These are phyloP conservation scores for Phytomonas sp. DNA, from an alignment of 208 protist genomes.

Conservation along the genomic window DNA sequence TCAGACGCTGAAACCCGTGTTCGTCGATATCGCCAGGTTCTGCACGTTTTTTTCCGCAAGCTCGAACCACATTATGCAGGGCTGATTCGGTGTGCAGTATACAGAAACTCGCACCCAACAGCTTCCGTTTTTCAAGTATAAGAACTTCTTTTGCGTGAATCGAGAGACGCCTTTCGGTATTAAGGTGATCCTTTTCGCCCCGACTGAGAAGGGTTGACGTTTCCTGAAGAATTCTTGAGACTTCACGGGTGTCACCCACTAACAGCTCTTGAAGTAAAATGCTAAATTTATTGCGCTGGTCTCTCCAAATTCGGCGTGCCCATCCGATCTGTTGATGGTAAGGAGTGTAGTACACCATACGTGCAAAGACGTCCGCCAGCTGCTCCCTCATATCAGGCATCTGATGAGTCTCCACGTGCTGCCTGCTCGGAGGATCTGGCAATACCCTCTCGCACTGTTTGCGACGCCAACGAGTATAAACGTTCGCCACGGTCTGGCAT, in stretches of 20 bases:
- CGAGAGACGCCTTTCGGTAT: not conserved
- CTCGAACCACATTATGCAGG: conserved; percentile 37
- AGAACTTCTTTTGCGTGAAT: not conserved
- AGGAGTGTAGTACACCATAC: conserved; percentile 14
- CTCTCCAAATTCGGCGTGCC: conserved; percentile 17
- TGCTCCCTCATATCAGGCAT: not conserved
- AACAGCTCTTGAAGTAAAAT: conserved; percentile 31
- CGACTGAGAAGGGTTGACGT: not conserved
- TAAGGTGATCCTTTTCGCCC: not conserved
- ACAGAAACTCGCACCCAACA: conserved; percentile 49
- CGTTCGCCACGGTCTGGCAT: not conserved
- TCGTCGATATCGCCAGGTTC: conserved; percentile 47
- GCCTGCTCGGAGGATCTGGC: not conserved
- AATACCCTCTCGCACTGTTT: conserved; percentile 5
- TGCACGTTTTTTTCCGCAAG: conserved; percentile 20
- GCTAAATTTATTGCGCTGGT: conserved; percentile 11
- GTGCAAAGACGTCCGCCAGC: conserved; percentile 13
- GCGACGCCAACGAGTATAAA: conserved; percentile 8
- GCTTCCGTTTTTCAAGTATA: conserved; percentile 3
- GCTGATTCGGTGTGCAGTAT: conserved; percentile 29
- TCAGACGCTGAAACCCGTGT: conserved; percentile 57
- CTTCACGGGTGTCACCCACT: conserved; percentile 23
- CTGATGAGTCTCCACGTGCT: not conserved
- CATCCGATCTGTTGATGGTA: not conserved
- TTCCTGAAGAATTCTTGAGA: conserved; percentile 13